Percentiles rank a stretch among this genome's conserved stretches.
Evolutionary conservation across 352 stramenopile species (phyloP).

Genomic region (Globisporangium canariense): DNA sequence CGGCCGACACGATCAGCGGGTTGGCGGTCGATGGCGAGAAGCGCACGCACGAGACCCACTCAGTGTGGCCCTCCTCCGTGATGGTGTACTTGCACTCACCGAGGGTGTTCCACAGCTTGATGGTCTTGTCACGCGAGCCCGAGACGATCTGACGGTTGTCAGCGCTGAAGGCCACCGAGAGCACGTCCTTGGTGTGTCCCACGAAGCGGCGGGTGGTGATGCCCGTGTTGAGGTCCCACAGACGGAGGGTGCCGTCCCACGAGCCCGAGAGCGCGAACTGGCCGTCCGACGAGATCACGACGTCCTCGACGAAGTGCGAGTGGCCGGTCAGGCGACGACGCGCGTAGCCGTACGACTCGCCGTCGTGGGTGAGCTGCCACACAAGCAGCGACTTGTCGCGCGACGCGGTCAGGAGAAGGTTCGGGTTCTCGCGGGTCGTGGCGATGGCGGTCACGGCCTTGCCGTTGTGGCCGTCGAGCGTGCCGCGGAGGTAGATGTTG

Average conservation of each 20-base stretch:
- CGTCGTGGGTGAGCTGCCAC: conserved; percentile 91
- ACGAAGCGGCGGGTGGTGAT: conserved; percentile 99
- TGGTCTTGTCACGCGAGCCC: conserved; percentile 98
- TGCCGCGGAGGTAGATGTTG: conserved; percentile 85
- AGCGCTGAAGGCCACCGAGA: conserved; percentile 98
- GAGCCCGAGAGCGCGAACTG: conserved; percentile 98
- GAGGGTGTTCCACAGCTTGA: conserved; percentile 99
- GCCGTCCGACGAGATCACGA: conserved; percentile 99
- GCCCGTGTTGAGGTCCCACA: conserved; percentile 99
- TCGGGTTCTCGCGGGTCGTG: conserved; percentile 98
- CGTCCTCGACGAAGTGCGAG: conserved; percentile 99
- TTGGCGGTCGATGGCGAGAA: conserved; percentile 96
- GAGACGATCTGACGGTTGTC: conserved; percentile 99
- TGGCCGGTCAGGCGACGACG: conserved; percentile 96
- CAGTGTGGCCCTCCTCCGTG: conserved; percentile 97
- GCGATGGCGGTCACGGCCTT: conserved; percentile 94
- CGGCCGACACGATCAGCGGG: conserved; percentile 98
- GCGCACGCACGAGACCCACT: conserved; percentile 99
- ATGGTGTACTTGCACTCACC: conserved; percentile 99
- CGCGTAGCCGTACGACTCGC: conserved; percentile 98
- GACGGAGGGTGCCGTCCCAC: conserved; percentile 98
- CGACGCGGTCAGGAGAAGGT: conserved; percentile 97
- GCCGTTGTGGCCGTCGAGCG: conserved; percentile 87
- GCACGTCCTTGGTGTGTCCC: conserved; percentile 99
- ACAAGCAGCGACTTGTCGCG: conserved; percentile 95